phyloP scores from a whole-genome alignment of 179 eudicot species.

The Beta lomatogona region DNA sequence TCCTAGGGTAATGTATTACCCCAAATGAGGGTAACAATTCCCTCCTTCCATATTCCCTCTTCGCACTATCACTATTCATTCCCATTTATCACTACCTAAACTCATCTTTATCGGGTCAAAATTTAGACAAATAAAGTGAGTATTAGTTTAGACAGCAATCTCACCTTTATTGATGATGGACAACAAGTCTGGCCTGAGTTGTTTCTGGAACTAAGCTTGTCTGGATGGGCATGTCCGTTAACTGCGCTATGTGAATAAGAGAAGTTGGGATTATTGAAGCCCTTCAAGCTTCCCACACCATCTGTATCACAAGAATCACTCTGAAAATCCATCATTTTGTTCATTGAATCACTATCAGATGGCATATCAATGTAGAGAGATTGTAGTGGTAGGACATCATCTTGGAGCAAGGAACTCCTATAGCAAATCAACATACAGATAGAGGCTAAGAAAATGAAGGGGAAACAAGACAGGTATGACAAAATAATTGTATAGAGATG shows the following conservation, averaged over 20 bases:
- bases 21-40: too few relatives aligned
- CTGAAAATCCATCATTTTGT: slow-evolving; percentile 31
- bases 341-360: slow-evolving; percentile 28
- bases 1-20: too few relatives aligned
- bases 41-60: too few relatives aligned
- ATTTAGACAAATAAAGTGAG: too few relatives aligned
- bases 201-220: slow-evolving; percentile 10
- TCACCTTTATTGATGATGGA: slow-evolving; percentile 40
- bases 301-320: slow-evolving; percentile 29
- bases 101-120: too few relatives aligned
- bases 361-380: slow-evolving; percentile 32
- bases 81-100: too few relatives aligned
- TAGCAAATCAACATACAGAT: slow-evolving; percentile 14
- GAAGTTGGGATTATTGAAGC: slow-evolving; percentile 32
- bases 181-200: slow-evolving; percentile 19
- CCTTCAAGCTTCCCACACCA: slow-evolving; percentile 34
- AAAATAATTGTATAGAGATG: not conserved
- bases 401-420: slow-evolving; percentile 61
- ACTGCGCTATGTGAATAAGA: slow-evolving; percentile 28
- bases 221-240: slow-evolving; percentile 15
- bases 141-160: slow-evolving; percentile 29
- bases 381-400: slow-evolving; percentile 36
- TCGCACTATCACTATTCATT: too few relatives aligned
- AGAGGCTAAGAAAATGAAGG: not conserved
- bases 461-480: not conserved